Evolutionary conservation across 495 filamentous ascomycete genomes (phyloP).

Genomic region (Penicillium roqueforti): DNA sequence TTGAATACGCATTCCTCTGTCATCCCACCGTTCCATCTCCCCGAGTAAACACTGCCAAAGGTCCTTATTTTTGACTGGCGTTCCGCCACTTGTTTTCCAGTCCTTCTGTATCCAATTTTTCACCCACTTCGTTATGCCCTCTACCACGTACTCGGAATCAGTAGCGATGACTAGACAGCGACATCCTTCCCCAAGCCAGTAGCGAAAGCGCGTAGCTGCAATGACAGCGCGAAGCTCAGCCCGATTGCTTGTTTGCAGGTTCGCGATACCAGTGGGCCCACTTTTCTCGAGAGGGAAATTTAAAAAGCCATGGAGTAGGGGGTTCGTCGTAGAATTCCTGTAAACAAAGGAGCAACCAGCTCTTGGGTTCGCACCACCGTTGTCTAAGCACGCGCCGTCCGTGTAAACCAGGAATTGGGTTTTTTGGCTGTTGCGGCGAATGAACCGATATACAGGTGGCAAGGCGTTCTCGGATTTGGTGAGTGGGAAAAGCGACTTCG

Average conservation of each 20-base stretch:
- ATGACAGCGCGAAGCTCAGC: conserved; percentile 43
- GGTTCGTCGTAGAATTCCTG: background rate
- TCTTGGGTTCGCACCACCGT: background rate
- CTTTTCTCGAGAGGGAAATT: background rate
- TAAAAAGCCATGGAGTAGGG: background rate
- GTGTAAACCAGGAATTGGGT: background rate
- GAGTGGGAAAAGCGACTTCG: background rate
- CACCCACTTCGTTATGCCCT: conserved; percentile 30
- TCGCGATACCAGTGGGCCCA: background rate
- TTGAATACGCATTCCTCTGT: conserved; percentile 22
- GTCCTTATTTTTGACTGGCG: conserved; percentile 15
- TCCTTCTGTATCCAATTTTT: conserved; percentile 14
- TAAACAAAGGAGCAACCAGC: background rate
- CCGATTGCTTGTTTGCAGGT: conserved; percentile 31
- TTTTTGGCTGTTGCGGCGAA: background rate
- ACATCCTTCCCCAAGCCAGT: conserved; percentile 8
- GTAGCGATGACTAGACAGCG: conserved; percentile 34
- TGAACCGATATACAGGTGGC: background rate
- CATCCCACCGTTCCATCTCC: conserved; percentile 15
- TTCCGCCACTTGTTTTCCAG: background rate
- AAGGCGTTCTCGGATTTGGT: background rate
- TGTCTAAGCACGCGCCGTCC: background rate
- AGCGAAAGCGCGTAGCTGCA: conserved; percentile 27
- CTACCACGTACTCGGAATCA: conserved; percentile 35
- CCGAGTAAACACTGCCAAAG: conserved; percentile 30